Base-by-base conservation (phyloP, 495 filamentous ascomycete species). In the Penicillium odoratum region DNA sequence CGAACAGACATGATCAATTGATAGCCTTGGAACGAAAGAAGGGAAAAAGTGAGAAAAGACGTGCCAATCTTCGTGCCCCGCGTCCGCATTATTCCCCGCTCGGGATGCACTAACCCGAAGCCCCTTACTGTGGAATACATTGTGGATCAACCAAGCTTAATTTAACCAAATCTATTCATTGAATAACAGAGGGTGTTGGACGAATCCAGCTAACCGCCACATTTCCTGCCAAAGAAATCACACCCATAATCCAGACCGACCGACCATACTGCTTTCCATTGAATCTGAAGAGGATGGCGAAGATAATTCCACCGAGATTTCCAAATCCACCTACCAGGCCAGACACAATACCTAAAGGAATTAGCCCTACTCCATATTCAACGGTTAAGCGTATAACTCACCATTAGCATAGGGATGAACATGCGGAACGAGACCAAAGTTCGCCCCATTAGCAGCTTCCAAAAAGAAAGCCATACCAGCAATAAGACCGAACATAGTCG, bases 231-330 rank as follows among this genome's bases (percentile, higher is more conserved):
- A 96, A 81, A 59, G 81, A 83, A 8, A 95, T 84, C n/a, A 87
- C 74, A 15, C 91, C 91, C 53, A 92, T 90, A 54, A 93, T 87
- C 90, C 90, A 93, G 66, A 94, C 81, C 8, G 80, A 83, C 65
- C 79, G 83, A 3, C 78, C 81, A 57, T 92, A 96, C 55, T 87
- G 66, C 0, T 66, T 77, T 3, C 84, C 85, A 48, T 81, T 80
- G 70, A 92, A 94, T 53, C 92, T 77, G 78, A 97, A 94, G 58
- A 97, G 84, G 51, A 96, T 83, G 16, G 89, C 85, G 69, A 95
- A 96, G 55, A 94, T 77, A 38, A 96, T 87, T 18, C 92, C 92
- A 1, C 92, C 92, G 6, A 97, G 64, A 59, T 96, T 97, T 3
- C 92, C 92, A 11, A 83, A 75, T 0, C 88, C 92, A 7, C 92